These are phyloP conservation scores for Phytophthora sansomeana DNA, from an alignment of 352 stramenopile species.

Conservation along the genomic window DNA sequence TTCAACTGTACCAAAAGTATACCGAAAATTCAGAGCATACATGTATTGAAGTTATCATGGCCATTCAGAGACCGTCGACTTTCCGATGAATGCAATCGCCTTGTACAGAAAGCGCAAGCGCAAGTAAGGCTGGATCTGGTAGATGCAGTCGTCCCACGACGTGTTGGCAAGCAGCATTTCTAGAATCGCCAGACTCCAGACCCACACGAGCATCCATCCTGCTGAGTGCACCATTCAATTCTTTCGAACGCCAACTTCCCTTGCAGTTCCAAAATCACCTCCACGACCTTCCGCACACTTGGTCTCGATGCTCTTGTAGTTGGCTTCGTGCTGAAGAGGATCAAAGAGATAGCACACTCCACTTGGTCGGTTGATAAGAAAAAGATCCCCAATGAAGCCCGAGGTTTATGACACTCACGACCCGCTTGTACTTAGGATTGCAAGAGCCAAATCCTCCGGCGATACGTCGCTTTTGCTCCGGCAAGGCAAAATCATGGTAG, in stretches of 20 bases:
- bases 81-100: too few relatives aligned
- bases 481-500: constrained; percentile 19
- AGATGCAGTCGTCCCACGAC: too few relatives aligned
- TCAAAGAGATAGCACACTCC: not conserved
- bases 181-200: too few relatives aligned
- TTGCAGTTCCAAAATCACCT: constrained; percentile 1
- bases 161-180: too few relatives aligned
- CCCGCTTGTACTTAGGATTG: not conserved
- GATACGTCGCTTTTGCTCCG: not conserved
- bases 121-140: too few relatives aligned
- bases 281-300: constrained; percentile 11
- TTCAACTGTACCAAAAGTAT: too few relatives aligned
- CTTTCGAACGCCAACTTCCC: constrained; percentile 6
- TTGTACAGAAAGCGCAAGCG: too few relatives aligned
- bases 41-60: too few relatives aligned
- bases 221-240: constrained; percentile 12
- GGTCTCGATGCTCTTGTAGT: constrained; percentile 3
- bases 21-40: too few relatives aligned
- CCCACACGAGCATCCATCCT: constrained; percentile 5
- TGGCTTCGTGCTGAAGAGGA: not conserved
- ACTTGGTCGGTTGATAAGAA: not conserved
- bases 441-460: not conserved
- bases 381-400: not conserved
- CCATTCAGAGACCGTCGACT: too few relatives aligned
- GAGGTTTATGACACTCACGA: not conserved